Evolutionary conservation across 441 rosid genomes (phyloP).

Genomic region (Erodium texanum): DNA sequence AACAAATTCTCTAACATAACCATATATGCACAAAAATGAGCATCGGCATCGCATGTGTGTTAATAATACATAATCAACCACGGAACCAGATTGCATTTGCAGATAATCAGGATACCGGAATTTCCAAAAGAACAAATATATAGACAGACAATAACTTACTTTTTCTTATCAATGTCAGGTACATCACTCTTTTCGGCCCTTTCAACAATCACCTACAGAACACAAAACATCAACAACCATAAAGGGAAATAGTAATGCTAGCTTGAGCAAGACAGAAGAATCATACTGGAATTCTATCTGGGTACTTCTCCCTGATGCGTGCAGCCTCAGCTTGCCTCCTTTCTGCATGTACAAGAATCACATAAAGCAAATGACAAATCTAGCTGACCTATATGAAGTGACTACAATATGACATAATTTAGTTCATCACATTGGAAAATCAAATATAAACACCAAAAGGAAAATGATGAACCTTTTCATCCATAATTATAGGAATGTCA

Average conservation of each 20-base stretch:
- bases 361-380: neutral
- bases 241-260: neutral
- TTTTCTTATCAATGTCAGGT: conserved; percentile 13
- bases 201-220: conserved; percentile 12
- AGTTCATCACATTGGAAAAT: neutral
- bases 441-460: neutral
- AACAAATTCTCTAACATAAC: neutral
- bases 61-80: neutral
- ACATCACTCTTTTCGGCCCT: conserved; percentile 15
- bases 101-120: neutral
- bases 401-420: too few relatives aligned
- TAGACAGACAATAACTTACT: neutral
- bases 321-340: neutral
- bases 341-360: neutral
- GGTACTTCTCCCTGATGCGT: neutral
- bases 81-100: neutral
- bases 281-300: neutral
- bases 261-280: neutral
- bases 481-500: neutral
- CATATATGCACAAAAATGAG: neutral
- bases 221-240: neutral
- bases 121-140: neutral
- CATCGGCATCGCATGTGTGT: neutral
- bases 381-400: neutral
- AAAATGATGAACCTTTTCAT: neutral